These are phyloP conservation scores for Mucor saturninus DNA, from an alignment of 371 early-diverging fungal genomes.

Conservation along the genomic window DNA sequence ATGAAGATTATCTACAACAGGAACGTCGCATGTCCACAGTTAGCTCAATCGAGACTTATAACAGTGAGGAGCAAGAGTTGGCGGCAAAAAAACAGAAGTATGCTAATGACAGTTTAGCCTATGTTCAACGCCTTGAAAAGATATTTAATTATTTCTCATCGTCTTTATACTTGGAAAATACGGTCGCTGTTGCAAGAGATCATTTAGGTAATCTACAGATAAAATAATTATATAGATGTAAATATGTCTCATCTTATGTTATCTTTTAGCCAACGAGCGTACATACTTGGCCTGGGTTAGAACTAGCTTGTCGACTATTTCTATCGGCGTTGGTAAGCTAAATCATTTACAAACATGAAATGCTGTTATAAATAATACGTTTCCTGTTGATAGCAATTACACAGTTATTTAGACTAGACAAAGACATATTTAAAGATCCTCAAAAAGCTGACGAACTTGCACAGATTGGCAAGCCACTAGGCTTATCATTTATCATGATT, in stretches of 20 bases:
- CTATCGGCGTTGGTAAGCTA: constrained; percentile 70
- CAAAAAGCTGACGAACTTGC: neutral
- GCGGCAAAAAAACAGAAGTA: neutral
- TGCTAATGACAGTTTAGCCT: constrained; percentile 3
- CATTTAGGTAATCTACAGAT: constrained; percentile 58
- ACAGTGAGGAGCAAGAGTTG: neutral
- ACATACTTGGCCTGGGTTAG: constrained; percentile 83
- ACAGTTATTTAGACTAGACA: constrained; percentile 70
- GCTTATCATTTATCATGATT: constrained; percentile 61
- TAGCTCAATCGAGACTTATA: neutral
- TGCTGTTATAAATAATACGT: neutral
- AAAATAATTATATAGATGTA: neutral
- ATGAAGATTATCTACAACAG: neutral
- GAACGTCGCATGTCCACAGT: neutral
- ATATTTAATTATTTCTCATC: constrained; percentile 15
- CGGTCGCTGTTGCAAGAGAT: constrained; percentile 78
- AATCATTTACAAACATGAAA: neutral
- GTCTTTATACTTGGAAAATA: constrained; percentile 64
- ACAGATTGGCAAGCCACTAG: constrained; percentile 46
- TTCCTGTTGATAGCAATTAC: constrained; percentile 56
- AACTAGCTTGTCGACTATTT: constrained; percentile 74
- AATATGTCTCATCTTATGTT: neutral
- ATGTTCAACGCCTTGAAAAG: constrained; percentile 13
- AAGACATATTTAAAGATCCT: constrained; percentile 10
- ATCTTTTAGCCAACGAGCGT: constrained; percentile 72